Evolutionary conservation across 768 basidiomycete species (phyloP).

Genomic region (Gymnopilus dilepis): DNA sequence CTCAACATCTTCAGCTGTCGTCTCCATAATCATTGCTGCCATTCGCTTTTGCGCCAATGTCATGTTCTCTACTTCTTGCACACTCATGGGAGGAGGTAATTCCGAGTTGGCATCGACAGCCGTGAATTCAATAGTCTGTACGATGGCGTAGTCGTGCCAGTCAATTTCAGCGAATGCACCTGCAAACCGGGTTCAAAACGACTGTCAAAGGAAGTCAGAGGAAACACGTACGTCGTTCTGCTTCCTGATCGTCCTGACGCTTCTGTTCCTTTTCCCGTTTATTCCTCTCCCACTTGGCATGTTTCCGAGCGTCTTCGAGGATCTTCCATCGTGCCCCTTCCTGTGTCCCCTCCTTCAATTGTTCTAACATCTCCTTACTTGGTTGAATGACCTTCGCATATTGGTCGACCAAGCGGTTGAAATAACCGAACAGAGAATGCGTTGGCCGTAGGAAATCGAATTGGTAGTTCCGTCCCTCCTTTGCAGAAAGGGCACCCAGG

Average conservation of each 20-base stretch:
- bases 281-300: constrained; percentile 89
- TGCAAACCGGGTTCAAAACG: constrained; percentile 31
- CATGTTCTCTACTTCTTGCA: constrained; percentile 95
- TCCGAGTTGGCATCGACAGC: constrained; percentile 89
- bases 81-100: constrained; percentile 94
- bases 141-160: constrained; percentile 99
- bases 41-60: constrained; percentile 96
- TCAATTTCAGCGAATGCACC: constrained; percentile 97
- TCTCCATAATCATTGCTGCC: constrained; percentile 99
- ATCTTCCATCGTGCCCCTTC: constrained; percentile 77
- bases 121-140: constrained; percentile 98
- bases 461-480: constrained; percentile 95
- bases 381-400: constrained; percentile 92
- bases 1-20: constrained; percentile 85
- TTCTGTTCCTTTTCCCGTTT: constrained; percentile 86
- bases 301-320: constrained; percentile 73
- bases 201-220: constrained; percentile 9
- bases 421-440: constrained; percentile 95
- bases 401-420: constrained; percentile 96
- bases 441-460: constrained; percentile 97
- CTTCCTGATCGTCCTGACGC: constrained; percentile 89
- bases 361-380: constrained; percentile 71
- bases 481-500: constrained; percentile 80
- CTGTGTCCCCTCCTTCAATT: constrained; percentile 68
- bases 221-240: constrained; percentile 75